Evolutionary conservation across 225 moss, liverwort and hornwort genomes (phyloP).

Genomic region (Takakia lepidozioides): DNA sequence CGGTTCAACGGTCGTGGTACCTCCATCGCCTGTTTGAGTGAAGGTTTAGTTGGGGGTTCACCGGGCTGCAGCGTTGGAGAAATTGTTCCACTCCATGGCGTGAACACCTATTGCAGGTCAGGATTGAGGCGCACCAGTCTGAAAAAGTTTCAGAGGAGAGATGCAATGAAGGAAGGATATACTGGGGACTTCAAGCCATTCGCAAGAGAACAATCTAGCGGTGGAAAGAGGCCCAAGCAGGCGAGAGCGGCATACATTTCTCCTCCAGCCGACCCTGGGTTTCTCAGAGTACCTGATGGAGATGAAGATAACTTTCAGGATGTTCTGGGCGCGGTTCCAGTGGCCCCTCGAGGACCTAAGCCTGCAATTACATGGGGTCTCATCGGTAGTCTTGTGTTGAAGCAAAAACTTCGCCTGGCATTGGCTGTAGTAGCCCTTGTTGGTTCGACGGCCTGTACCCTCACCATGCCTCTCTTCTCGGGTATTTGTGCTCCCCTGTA

Average conservation of each 20-base stretch:
- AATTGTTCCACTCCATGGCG: too few relatives aligned
- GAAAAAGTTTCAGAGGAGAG: too few relatives aligned
- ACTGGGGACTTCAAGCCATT: too few relatives aligned
- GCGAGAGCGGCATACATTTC: slow-evolving; percentile 45
- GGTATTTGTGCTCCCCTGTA: slow-evolving; percentile 20
- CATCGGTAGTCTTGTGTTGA: slow-evolving; percentile 52
- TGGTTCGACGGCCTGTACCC: slow-evolving; percentile 70
- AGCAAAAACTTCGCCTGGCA: slow-evolving; percentile 59
- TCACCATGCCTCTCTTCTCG: slow-evolving; percentile 98
- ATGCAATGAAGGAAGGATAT: too few relatives aligned
- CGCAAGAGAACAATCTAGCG: too few relatives aligned
- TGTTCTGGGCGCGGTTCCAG: slow-evolving; percentile 39
- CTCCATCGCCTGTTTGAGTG: too few relatives aligned
- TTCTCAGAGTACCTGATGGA: slow-evolving; percentile 13
- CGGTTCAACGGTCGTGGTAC: too few relatives aligned
- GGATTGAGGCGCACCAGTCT: too few relatives aligned
- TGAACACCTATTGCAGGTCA: too few relatives aligned
- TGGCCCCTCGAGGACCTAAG: slow-evolving; percentile 47
- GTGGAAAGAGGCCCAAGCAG: too few relatives aligned
- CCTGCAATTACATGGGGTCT: slow-evolving; percentile 54
- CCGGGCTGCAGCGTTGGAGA: too few relatives aligned
- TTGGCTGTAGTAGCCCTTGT: slow-evolving; percentile 60
- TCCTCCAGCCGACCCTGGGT: slow-evolving; percentile 56
- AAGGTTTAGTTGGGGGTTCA: too few relatives aligned
- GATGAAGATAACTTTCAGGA: slow-evolving; percentile 29